Percentiles rank a stretch among this genome's conserved stretches.
These are phyloP conservation scores for Pyrenophora teres DNA, from an alignment of 2,329 filamentous ascomycete genomes.

Conservation along the genomic window DNA sequence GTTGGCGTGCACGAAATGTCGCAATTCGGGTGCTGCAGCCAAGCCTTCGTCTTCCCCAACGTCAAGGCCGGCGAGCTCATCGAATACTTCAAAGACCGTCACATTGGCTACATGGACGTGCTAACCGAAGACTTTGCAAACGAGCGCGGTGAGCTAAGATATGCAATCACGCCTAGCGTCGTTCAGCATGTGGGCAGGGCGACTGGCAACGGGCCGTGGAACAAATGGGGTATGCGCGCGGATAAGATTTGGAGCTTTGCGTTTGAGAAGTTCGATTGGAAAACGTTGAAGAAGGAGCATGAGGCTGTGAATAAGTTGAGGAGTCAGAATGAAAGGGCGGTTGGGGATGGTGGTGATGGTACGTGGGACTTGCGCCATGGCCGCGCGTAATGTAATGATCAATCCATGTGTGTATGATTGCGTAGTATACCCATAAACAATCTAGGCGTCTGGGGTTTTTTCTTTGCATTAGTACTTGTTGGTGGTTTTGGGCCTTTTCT, in stretches of 20 bases:
- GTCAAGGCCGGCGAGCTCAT: constrained; percentile 32
- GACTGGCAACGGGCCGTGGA: constrained; percentile 36
- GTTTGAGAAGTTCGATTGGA: constrained; percentile 43
- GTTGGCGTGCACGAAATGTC: constrained; percentile 49
- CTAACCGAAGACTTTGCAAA: constrained; percentile 52
- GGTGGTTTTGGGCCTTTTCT: too few species aligned
- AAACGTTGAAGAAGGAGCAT: constrained; percentile 38
- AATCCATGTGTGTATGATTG: too few species aligned
- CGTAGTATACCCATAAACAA: not conserved
- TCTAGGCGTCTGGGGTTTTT: not conserved
- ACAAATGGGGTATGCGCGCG: constrained; percentile 37
- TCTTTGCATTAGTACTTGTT: too few species aligned
- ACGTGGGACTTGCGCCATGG: not conserved
- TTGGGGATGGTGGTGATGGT: not conserved
- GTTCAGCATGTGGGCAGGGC: constrained; percentile 53
- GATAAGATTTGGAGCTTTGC: constrained; percentile 50
- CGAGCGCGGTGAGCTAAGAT: constrained; percentile 45
- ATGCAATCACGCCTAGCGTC: constrained; percentile 50
- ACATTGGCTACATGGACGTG: constrained; percentile 47
- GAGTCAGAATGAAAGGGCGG: not conserved
- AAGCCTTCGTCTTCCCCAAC: constrained; percentile 53
- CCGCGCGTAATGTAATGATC: not conserved
- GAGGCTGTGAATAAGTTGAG: constrained; percentile 17
- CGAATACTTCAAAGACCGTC: constrained; percentile 40
- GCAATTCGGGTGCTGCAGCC: constrained; percentile 52